Conservation (phyloP, 441 rosid species). For the Flueggea neowawraea region DNA sequence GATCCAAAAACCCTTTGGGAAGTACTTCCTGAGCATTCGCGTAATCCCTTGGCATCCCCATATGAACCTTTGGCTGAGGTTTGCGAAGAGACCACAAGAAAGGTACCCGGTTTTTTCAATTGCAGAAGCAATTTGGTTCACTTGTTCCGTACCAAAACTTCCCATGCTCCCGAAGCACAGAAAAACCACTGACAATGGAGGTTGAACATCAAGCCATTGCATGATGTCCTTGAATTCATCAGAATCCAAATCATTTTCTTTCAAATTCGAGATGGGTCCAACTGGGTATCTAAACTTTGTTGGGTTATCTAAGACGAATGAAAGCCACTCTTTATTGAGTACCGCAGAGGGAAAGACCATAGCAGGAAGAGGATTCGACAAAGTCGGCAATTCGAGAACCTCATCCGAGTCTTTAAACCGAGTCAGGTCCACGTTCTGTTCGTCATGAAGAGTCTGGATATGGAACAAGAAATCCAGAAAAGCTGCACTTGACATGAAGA, state of each 20-base stretch:
- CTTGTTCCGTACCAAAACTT: constrained; percentile 38
- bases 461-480: constrained; percentile 27
- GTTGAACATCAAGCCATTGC: constrained; percentile 55
- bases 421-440: constrained; percentile 12
- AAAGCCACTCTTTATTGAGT: constrained; percentile 6
- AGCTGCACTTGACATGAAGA: constrained; percentile 37
- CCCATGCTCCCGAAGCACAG: constrained; percentile 73
- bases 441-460: constrained; percentile 20
- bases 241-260: neutral
- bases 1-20: constrained; percentile 41
- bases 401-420: constrained; percentile 27
- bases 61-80: constrained; percentile 9
- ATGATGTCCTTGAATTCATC: constrained; percentile 12
- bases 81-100: constrained; percentile 61
- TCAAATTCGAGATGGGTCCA: constrained; percentile 30
- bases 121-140: constrained; percentile 39
- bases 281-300: constrained; percentile 13
- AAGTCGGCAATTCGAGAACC: constrained; percentile 27
- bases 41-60: constrained; percentile 11
- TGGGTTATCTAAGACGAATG: neutral
- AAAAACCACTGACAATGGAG: constrained; percentile 49
- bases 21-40: constrained; percentile 17
- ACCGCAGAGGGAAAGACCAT: constrained; percentile 27
- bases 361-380: constrained; percentile 35
- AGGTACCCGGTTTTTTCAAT: constrained; percentile 32